Evolutionary conservation across 805 yeast species (phyloP).

Genomic region (Candida railenensis): DNA sequence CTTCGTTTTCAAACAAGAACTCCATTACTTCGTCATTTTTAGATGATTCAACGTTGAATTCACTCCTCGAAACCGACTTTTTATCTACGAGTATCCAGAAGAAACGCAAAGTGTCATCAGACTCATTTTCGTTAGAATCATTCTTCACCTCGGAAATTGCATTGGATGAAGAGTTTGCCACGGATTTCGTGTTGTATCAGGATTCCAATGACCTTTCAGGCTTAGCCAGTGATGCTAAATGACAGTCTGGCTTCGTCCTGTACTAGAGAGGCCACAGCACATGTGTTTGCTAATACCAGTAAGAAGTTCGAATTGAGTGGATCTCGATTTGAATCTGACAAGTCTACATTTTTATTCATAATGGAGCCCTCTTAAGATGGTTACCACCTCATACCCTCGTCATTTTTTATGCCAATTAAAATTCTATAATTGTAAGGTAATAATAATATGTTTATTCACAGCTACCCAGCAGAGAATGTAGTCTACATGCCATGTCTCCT

Average conservation of each 20-base stretch:
- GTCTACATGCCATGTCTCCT: too few species aligned
- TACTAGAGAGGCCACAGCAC: too few species aligned
- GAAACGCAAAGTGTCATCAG: background rate
- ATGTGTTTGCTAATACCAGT: too few species aligned
- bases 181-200: background rate
- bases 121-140: slow-evolving; percentile 2
- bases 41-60: background rate
- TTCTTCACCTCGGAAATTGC: background rate
- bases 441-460: background rate
- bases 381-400: too few species aligned
- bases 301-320: too few species aligned
- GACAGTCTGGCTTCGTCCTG: background rate
- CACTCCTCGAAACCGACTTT: slow-evolving; percentile 1
- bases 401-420: too few species aligned
- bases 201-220: background rate
- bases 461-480: too few species aligned
- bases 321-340: background rate
- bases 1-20: background rate
- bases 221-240: background rate
- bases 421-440: background rate
- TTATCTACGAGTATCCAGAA: background rate
- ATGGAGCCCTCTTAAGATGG: too few species aligned
- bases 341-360: background rate
- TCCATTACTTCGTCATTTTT: background rate
- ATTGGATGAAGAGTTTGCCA: background rate